Percentiles rank a stretch among this genome's conserved stretches.
Evolutionary conservation across 768 basidiomycete genomes (phyloP).

Genomic region (Naganishia randhawae): DNA sequence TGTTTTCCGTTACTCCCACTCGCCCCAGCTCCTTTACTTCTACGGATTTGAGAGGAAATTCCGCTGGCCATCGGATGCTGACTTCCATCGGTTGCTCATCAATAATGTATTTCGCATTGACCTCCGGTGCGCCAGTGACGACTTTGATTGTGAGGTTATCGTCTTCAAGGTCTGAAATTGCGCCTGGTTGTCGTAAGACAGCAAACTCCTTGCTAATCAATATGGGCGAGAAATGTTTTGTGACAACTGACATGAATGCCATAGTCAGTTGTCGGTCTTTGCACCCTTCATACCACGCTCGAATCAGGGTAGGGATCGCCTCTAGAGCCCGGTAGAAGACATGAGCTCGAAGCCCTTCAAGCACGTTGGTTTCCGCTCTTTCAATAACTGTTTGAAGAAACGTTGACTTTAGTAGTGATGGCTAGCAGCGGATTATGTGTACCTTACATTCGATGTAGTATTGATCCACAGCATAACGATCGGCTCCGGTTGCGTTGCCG

Average conservation of each 20-base stretch:
- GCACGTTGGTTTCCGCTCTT: slow-evolving; percentile 37
- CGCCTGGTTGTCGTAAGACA: slow-evolving; percentile 55
- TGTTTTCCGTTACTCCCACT: slow-evolving; percentile 81
- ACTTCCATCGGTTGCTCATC: slow-evolving; percentile 94
- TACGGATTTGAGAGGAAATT: slow-evolving; percentile 84
- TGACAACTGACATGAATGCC: slow-evolving; percentile 71
- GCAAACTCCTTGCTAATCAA: slow-evolving; percentile 80
- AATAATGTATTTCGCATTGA: slow-evolving; percentile 75
- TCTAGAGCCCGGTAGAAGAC: slow-evolving; percentile 82
- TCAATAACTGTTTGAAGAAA: slow-evolving; percentile 41
- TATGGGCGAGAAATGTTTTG: slow-evolving; percentile 79
- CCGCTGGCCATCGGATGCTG: slow-evolving; percentile 72
- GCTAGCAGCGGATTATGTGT: neutral
- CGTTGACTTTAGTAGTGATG: neutral
- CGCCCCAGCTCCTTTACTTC: slow-evolving; percentile 79
- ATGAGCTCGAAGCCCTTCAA: slow-evolving; percentile 73
- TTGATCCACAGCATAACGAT: slow-evolving; percentile 78
- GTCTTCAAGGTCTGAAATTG: slow-evolving; percentile 57
- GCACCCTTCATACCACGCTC: slow-evolving; percentile 78
- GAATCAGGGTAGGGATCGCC: slow-evolving; percentile 76
- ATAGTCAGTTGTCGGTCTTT: slow-evolving; percentile 83
- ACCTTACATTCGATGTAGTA: slow-evolving; percentile 60
- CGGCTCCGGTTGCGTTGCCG: slow-evolving; percentile 70
- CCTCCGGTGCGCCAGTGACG: slow-evolving; percentile 66
- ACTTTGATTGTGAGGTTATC: slow-evolving; percentile 80